phyloP scores from a whole-genome alignment of 768 basidiomycete species.

The Amylocystis lapponica region DNA sequence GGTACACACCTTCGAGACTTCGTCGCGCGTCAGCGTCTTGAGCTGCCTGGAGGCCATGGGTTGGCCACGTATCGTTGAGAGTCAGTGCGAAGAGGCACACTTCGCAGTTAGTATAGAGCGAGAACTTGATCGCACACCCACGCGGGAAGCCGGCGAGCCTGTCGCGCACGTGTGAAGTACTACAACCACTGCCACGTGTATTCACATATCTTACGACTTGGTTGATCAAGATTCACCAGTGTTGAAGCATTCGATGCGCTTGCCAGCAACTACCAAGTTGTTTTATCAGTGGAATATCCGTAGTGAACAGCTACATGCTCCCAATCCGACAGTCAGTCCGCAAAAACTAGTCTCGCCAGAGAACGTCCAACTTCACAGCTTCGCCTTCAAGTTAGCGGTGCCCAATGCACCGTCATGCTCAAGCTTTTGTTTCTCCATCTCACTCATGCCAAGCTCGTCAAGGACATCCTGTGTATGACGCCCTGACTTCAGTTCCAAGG shows the following conservation, averaged over 20 bases:
- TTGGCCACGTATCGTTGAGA: too few relatives aligned
- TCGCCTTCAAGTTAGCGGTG: too few relatives aligned
- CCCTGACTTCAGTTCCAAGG: slow-evolving; percentile 1
- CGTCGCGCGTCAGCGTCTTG: slow-evolving; percentile 48
- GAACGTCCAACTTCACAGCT: too few relatives aligned
- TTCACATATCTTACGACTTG: too few relatives aligned
- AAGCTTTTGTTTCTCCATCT: slow-evolving; percentile 1
- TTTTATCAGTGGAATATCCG: background rate
- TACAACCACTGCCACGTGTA: too few relatives aligned
- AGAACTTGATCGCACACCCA: too few relatives aligned
- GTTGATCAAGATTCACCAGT: slow-evolving; percentile 56
- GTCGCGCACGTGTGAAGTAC: too few relatives aligned
- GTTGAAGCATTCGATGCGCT: slow-evolving; percentile 50
- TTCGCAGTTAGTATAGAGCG: too few relatives aligned
- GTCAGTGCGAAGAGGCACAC: too few relatives aligned
- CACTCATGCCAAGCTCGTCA: slow-evolving; percentile 11
- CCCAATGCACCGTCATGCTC: slow-evolving; percentile 7
- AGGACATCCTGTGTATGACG: slow-evolving; percentile 15
- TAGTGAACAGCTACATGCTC: background rate
- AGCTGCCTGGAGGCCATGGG: slow-evolving; percentile 22
- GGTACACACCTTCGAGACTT: slow-evolving; percentile 54
- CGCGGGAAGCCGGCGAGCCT: too few relatives aligned
- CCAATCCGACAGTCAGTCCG: too few relatives aligned
- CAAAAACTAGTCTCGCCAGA: too few relatives aligned
- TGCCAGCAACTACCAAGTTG: slow-evolving; percentile 49